Percentiles rank a stretch among this genome's conserved stretches.
Evolutionary conservation across 768 basidiomycete species (phyloP).

Genomic region (Atractiella rhizophila): DNA sequence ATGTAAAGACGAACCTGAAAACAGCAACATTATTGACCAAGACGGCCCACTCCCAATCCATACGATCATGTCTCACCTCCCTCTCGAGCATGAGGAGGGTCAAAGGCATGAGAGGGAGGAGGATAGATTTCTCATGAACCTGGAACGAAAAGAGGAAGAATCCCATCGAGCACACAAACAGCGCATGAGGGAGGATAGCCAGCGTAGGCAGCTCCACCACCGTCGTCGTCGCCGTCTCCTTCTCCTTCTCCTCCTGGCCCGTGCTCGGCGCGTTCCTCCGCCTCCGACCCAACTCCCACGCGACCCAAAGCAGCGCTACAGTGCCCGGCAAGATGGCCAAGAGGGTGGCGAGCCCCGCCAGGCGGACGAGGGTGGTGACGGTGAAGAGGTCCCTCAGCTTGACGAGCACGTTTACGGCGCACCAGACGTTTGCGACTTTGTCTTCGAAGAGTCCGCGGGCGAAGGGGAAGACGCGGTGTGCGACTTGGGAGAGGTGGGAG

Average conservation of each 20-base stretch:
- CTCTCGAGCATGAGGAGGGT: conserved; percentile 38
- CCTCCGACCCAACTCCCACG: conserved; percentile 4
- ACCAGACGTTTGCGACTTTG: conserved; percentile 96
- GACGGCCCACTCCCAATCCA: conserved; percentile 42
- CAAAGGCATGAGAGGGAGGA: conserved; percentile 61
- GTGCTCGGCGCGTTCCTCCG: background rate
- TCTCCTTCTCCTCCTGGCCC: conserved; percentile 4
- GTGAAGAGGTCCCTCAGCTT: conserved; percentile 43
- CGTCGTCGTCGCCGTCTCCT: conserved; percentile 2
- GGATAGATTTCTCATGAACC: conserved; percentile 80
- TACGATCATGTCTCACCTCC: conserved; percentile 22
- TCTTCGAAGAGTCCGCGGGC: conserved; percentile 74
- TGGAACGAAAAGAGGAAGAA: conserved; percentile 95
- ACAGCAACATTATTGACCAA: conserved; percentile 58
- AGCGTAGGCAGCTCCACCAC: conserved; percentile 26
- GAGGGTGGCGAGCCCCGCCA: conserved; percentile 41
- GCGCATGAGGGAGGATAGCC: conserved; percentile 48
- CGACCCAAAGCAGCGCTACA: conserved; percentile 16
- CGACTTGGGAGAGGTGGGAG: conserved; percentile 32
- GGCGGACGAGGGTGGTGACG: conserved; percentile 27
- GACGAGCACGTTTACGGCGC: conserved; percentile 61
- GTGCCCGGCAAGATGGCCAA: conserved; percentile 35
- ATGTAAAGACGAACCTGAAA: conserved; percentile 40
- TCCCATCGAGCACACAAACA: conserved; percentile 57
- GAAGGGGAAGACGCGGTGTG: conserved; percentile 74